Base-by-base conservation (phyloP, 768 basidiomycete species). In the Exidia glandulosa region DNA sequence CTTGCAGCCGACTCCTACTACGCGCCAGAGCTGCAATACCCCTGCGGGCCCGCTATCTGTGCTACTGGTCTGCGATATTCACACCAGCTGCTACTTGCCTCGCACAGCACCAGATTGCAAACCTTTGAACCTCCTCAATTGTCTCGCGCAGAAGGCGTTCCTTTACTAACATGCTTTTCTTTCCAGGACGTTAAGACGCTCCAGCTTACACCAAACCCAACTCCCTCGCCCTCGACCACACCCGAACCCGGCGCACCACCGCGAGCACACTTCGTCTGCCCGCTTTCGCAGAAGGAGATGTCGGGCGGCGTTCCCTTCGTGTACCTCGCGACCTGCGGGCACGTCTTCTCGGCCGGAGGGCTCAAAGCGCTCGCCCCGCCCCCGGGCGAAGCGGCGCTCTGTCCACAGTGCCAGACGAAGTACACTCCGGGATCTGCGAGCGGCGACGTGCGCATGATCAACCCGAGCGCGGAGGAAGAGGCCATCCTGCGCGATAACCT, bases 221-320 rank as follows among this genome's bases (percentile, higher is more conserved):
- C 81, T 14, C 74, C 80, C 2, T 31, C 66, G 16, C 50, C 68
- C 1, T 58, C 66, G n/a, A 63, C 73, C 2, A 67, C 79, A 3
- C 68, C 76, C 6, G 69, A 78, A 34, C 63, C 58, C 19, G 77
- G 77, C 13, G 58, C 71, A 30, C 69, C 68, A n/a, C 84, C 80
- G 57, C 77, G 70, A 2, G 77, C 88, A 2, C 81, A 80, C 58
- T 98, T 94, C 66, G 84, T 94, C 59, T 99, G 96, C 74, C 91
- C 96, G 0, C 78, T 98, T 57, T 91, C 87, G 1, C 75, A 90
- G 63, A 91, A 92, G 71, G 95, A 96, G 74, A 97, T 97, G 93
- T 93, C 91, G 65, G 96, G 96, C 14, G 69, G 72, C 2, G 81
- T 88, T 57, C 91, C 93, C 0, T 98, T 98, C 70, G 85, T 94